A percentile compares a stretch with the other conserved stretches of the same genome.
These are phyloP conservation scores for Chalara sp. DNA, from an alignment of 2,329 filamentous ascomycete genomes.

Conservation along the genomic window DNA sequence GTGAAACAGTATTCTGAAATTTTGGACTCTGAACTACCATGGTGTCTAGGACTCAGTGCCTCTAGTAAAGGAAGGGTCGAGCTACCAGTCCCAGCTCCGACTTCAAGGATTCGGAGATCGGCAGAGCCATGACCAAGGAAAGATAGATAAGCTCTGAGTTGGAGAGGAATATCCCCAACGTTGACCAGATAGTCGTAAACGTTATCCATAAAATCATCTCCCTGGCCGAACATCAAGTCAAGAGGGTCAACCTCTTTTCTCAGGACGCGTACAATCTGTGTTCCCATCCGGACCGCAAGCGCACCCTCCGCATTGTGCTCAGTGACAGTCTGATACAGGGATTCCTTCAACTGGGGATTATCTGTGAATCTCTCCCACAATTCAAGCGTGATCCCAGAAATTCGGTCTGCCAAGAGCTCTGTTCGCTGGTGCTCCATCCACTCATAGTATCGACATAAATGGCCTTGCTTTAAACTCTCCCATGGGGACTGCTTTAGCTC, in stretches of 20 bases:
- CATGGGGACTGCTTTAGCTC: neutral
- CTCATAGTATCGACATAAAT: neutral
- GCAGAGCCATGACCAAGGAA: neutral
- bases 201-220: no score
- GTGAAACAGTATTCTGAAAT: no score
- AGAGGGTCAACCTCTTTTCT: conserved; percentile 26
- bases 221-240: conserved; percentile 20
- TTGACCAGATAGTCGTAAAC: neutral
- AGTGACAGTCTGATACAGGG: conserved; percentile 12
- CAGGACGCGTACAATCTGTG: conserved; percentile 24
- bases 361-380: conserved; percentile 15
- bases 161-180: conserved; percentile 15
- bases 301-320: conserved; percentile 17
- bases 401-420: neutral
- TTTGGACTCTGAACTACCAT: no score
- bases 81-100: no score
- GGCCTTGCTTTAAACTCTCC: neutral
- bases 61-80: no score
- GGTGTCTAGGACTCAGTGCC: no score
- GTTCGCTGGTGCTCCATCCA: neutral
- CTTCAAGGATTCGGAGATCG: no score
- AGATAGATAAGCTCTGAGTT: conserved; percentile 6
- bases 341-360: conserved; percentile 17
- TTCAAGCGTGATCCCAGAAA: conserved; percentile 6
- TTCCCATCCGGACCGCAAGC: conserved; percentile 25